A percentile compares a stretch with the other conserved stretches of the same genome.
Evolutionary conservation across 2,329 filamentous ascomycete genomes (phyloP).

Genomic region (Aspergillus tanneri): DNA sequence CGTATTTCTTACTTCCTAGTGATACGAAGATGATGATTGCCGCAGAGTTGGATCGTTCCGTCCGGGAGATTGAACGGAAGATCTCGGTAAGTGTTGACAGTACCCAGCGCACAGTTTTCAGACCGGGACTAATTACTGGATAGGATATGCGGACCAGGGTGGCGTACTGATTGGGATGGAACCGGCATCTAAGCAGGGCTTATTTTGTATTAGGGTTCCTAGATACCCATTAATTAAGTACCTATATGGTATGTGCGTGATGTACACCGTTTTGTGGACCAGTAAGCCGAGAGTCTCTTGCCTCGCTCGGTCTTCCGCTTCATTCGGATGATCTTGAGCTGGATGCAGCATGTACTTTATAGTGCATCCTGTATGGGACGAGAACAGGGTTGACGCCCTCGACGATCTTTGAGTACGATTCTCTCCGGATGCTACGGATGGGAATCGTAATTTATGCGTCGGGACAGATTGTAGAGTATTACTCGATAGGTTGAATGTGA

Average conservation of each 20-base stretch:
- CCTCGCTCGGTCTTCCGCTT: constrained; percentile 51
- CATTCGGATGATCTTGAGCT: constrained; percentile 42
- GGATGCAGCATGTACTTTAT: constrained; percentile 33
- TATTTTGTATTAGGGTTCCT: constrained; percentile 23
- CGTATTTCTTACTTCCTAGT: constrained; percentile 76
- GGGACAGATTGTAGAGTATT: too few relatives aligned
- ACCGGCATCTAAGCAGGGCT: constrained; percentile 26
- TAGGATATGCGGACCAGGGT: constrained; percentile 59
- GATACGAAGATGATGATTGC: constrained; percentile 97
- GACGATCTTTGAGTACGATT: constrained; percentile 55
- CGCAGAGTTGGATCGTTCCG: constrained; percentile 83
- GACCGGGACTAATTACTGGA: constrained; percentile 18
- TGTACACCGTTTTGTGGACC: neutral
- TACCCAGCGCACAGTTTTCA: neutral
- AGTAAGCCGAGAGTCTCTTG: constrained; percentile 43
- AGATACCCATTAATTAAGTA: constrained; percentile 25
- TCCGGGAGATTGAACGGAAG: constrained; percentile 93
- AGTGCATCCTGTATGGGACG: constrained; percentile 45
- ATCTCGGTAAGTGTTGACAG: constrained; percentile 62
- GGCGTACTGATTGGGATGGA: constrained; percentile 47
- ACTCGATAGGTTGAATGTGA: too few relatives aligned
- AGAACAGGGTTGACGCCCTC: constrained; percentile 40
- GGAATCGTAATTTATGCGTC: constrained; percentile 49
- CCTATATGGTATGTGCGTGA: constrained; percentile 17
- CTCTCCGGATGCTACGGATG: constrained; percentile 38